These are phyloP conservation scores for Arabidopsis arenosa DNA, from an alignment of 345 rosid genomes.

Conservation along the genomic window DNA sequence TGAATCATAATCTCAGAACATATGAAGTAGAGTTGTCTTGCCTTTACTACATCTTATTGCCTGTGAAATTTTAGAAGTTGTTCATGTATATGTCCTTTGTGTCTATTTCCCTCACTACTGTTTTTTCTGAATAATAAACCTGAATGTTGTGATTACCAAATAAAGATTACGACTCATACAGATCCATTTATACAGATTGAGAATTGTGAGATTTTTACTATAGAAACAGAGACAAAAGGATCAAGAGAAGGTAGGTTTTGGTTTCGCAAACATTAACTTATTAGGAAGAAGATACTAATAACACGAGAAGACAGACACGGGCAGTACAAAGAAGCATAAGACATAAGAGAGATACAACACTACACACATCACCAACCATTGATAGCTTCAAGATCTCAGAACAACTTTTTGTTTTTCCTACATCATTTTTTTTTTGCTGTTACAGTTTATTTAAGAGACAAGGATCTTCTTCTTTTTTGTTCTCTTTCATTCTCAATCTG, in stretches of 20 bases:
- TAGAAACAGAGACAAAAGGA: constrained; percentile 12
- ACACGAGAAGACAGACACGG: constrained; percentile 26
- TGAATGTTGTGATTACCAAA: constrained; percentile 24
- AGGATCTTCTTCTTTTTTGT: background rate
- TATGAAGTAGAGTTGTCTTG: constrained; percentile 19
- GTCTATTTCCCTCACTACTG: background rate
- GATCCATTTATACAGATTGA: too few species aligned
- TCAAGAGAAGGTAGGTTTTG: constrained; percentile 25
- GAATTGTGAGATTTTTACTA: constrained; percentile 6
- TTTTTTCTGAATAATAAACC: constrained; percentile 4
- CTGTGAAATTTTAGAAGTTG: constrained; percentile 1
- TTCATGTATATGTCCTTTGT: constrained; percentile 1
- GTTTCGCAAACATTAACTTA: constrained; percentile 25
- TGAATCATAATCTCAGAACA: constrained; percentile 46
- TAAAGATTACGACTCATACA: background rate
- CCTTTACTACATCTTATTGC: constrained; percentile 14
- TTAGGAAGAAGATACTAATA: constrained; percentile 16
- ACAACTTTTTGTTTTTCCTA: constrained; percentile 28
- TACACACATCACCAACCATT: constrained; percentile 25
- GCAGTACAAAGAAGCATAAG: constrained; percentile 35
- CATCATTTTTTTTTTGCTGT: constrained; percentile 20
- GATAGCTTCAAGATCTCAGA: constrained; percentile 26
- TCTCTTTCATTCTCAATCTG: constrained; percentile 54
- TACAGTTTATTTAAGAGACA: constrained; percentile 22
- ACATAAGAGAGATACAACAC: constrained; percentile 20